Conservation (phyloP, 1,284 basidiomycete genomes). For the Moesziomyces sp. region DNA sequence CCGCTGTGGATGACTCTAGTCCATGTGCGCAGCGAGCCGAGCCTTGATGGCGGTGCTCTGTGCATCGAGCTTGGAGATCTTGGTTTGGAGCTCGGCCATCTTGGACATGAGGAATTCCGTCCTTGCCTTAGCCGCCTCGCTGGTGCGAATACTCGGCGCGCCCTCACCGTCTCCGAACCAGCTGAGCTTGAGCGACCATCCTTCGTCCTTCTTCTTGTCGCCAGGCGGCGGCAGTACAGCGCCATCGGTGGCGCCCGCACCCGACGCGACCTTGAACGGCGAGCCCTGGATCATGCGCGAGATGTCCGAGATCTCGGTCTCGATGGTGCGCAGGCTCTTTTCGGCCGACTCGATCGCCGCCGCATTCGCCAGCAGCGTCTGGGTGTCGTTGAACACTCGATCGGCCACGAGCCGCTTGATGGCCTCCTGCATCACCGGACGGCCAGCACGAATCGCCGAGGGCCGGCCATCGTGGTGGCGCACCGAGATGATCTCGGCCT, state of each 20-base stretch:
- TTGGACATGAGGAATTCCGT: slow-evolving; percentile 79
- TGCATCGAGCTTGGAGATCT: slow-evolving; percentile 68
- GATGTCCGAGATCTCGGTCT: slow-evolving; percentile 76
- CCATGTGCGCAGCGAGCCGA: slow-evolving; percentile 18
- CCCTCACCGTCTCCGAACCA: slow-evolving; percentile 4
- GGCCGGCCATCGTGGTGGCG: slow-evolving; percentile 84
- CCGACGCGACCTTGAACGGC: slow-evolving; percentile 64
- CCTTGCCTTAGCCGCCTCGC: slow-evolving; percentile 74
- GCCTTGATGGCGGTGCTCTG: slow-evolving; percentile 43
- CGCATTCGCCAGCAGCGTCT: slow-evolving; percentile 74
- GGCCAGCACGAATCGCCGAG: slow-evolving; percentile 84
- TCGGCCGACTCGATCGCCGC: slow-evolving; percentile 76
- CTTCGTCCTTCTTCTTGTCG: slow-evolving; percentile 6
- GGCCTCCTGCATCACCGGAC: slow-evolving; percentile 86
- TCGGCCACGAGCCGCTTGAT: slow-evolving; percentile 85
- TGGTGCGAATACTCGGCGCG: slow-evolving; percentile 62
- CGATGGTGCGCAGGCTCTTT: slow-evolving; percentile 76
- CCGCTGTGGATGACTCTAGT: slow-evolving; percentile 1
- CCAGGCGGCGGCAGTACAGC: slow-evolving; percentile 18
- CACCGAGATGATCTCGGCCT: slow-evolving; percentile 86
- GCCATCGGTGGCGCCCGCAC: slow-evolving; percentile 19
- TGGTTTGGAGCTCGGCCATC: slow-evolving; percentile 78
- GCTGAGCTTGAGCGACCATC: slow-evolving; percentile 8
- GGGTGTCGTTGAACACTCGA: slow-evolving; percentile 80
- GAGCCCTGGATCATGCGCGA: slow-evolving; percentile 58